Evolutionary conservation across 2,329 filamentous ascomycete genomes (phyloP), one percentile per base, ranked within the genome.

Genomic region (Colletotrichum somersetense): DNA sequence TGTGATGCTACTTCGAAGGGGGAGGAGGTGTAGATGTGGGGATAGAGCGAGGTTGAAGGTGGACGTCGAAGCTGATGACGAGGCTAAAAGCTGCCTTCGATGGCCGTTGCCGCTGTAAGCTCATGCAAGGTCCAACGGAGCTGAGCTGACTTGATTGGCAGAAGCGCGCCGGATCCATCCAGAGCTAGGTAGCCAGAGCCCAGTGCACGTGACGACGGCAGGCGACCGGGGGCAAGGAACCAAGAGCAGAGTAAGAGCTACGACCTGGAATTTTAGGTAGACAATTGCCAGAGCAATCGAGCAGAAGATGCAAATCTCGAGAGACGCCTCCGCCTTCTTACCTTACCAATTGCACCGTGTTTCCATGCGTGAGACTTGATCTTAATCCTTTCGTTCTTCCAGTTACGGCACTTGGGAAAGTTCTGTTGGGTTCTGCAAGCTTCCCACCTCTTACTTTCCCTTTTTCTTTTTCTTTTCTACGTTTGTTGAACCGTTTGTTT

Each of bases 51-150:
- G 74, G 73, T 75, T 74, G 67, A 75, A 50, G 69, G 38, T 46
- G 62, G 44, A 75, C 74, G 69, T 71, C 67, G 61, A 66, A 80
- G 82, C 82, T 83, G 85, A 86, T 88, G 85, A 88, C 86, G 86
- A 87, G 85, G 85, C 85, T 85, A 83, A 80, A 82, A 84, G 84
- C 83, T 86, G 84, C 84, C 85, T 86, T 83, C 79, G 66, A 70
- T 55, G 55, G 70, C 59, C 20, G 64, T 67, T 50, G 48, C 59
- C 66, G 66, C 65, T 72, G 70, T 64, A 58, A 72, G 70, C 70
- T 72, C 66, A 55, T 67, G 66, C 52, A 68, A 72, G 61, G 66
- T 56, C 63, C 56, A 48, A 59, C 52, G 12, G 40, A 69, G 46
- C 58, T 61, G 62, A 20, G 30, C 62, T 40, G 62, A n/a, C n/a